These are phyloP conservation scores for Phylloporus sp. DNA, from an alignment of 768 basidiomycete species.

Conservation along the genomic window DNA sequence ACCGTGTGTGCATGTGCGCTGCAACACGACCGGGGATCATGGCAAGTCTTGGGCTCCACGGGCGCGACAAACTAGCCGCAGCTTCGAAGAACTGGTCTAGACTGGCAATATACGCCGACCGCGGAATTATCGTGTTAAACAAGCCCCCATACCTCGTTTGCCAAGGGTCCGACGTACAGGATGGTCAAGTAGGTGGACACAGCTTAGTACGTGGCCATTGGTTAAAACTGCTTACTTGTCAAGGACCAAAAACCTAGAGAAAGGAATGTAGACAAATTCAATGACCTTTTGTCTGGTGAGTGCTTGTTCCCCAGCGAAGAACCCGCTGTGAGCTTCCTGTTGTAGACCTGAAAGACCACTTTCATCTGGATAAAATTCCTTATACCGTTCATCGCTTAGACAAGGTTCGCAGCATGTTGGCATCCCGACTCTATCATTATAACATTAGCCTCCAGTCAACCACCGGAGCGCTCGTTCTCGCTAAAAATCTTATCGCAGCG, in stretches of 20 bases:
- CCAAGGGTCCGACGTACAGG: constrained; percentile 37
- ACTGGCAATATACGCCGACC: constrained; percentile 49
- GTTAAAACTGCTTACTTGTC: constrained; percentile 2
- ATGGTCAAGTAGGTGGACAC: constrained; percentile 17
- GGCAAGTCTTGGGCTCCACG: neutral
- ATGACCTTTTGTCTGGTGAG: constrained; percentile 35
- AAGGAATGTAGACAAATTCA: constrained; percentile 33
- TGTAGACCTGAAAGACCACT: constrained; percentile 28
- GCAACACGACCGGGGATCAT: constrained; percentile 23
- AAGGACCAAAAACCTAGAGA: constrained; percentile 19
- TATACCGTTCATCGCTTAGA: constrained; percentile 63
- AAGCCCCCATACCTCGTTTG: constrained; percentile 59
- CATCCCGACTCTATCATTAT: neutral
- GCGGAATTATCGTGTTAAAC: constrained; percentile 50
- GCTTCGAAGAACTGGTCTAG: constrained; percentile 30
- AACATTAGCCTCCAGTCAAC: constrained; percentile 41
- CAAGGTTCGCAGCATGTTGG: constrained; percentile 40
- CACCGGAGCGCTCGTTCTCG: constrained; percentile 60
- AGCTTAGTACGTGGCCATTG: constrained; percentile 1
- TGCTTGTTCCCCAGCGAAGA: constrained; percentile 6
- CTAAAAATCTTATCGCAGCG: constrained; percentile 40
- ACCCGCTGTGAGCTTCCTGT: neutral
- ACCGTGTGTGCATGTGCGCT: constrained; percentile 14
- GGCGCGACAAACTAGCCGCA: neutral
- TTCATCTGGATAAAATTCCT: constrained; percentile 37